Base-by-base conservation (phyloP, 2,329 filamentous ascomycete genomes). In the Malbranchea cinnamomea region DNA sequence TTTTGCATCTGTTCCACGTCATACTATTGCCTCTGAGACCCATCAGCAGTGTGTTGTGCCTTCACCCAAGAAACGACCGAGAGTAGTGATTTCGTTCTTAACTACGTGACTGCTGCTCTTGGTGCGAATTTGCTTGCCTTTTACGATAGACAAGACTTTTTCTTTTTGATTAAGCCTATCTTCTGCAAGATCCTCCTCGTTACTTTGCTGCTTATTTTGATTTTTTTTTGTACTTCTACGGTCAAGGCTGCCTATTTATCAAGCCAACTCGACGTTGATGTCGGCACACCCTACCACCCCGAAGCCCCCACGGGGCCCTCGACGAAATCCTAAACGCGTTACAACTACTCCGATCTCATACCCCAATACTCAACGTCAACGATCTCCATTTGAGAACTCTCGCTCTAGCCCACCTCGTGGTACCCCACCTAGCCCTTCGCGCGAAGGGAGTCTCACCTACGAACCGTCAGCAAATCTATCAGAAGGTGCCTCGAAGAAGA, bases 201-300 rank as follows among this genome's bases (percentile, higher is more conserved):
- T 25, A 33, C 22, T 37, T 33, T 34, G 33, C 43, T 46, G 38
- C 41, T 47, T 37, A 44, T 39, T 44, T 40, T 41, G 37, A 46
- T 45, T 45, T 43, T 39, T 46, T 43, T 46, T 33, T 36, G 32
- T 36, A 37, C 39, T n/a, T n/a, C n/a, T n/a, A n/a, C n/a, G n/a
- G n/a, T 44, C 37, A 41, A 49, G 59, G 57, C 57, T 60, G 57
- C 52, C 48, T 63, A 64, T 64, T 62, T 63, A 56, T 60, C 56
- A 60, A 63, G 55, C 55, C 54, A 43, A 48, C 49, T 31, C 38
- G 25, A 42, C 49, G 45, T 42, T 38, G 38, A 67, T 66, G 63
- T 60, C 62, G 46, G 49, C 57, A 27, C 44, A 49, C 33, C 51
- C 54, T 42, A 43, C 48, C 26, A 52, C 56, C 21, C 50, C 56